Conservation (phyloP, 352 stramenopile species). For the Saprolegnia parasitica region DNA sequence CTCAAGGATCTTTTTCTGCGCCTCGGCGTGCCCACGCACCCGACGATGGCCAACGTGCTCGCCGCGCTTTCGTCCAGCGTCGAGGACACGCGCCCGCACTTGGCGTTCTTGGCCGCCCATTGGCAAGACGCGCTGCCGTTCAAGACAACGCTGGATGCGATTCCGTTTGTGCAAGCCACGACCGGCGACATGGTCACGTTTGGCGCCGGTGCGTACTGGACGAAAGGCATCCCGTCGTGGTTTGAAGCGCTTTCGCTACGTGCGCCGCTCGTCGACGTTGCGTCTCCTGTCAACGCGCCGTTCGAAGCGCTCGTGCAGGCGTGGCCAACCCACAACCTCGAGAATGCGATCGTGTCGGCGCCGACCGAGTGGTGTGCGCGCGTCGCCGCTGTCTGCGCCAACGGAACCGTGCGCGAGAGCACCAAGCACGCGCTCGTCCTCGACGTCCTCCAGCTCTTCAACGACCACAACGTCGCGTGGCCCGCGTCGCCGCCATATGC, state of each 20-base stretch:
- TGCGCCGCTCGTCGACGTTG: not conserved
- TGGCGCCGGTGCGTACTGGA: not conserved
- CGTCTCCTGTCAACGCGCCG: not conserved
- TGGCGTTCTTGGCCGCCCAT: constrained; percentile 1
- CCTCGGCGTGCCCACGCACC: constrained; percentile 8
- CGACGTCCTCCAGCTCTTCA: not conserved
- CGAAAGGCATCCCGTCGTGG: constrained; percentile 9
- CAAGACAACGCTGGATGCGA: not conserved
- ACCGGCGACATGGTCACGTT: not conserved
- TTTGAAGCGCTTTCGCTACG: not conserved
- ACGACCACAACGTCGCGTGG: not conserved
- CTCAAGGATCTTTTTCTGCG: constrained; percentile 18
- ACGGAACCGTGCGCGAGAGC: not conserved
- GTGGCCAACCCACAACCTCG: constrained; percentile 3
- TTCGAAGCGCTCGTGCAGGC: constrained; percentile 2
- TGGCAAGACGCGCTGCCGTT: not conserved
- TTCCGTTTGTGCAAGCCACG: constrained; percentile 4
- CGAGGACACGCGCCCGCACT: not conserved
- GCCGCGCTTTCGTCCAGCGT: not conserved
- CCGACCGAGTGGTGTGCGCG: not conserved
- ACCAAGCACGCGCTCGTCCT: constrained; percentile 11
- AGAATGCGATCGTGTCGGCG: not conserved
- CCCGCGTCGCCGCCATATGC: not conserved
- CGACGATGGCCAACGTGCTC: not conserved
- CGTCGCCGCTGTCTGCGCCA: not conserved